phyloP scores from a whole-genome alignment of 1,284 basidiomycete genomes.

The Rhodotorula mucilaginosa region DNA sequence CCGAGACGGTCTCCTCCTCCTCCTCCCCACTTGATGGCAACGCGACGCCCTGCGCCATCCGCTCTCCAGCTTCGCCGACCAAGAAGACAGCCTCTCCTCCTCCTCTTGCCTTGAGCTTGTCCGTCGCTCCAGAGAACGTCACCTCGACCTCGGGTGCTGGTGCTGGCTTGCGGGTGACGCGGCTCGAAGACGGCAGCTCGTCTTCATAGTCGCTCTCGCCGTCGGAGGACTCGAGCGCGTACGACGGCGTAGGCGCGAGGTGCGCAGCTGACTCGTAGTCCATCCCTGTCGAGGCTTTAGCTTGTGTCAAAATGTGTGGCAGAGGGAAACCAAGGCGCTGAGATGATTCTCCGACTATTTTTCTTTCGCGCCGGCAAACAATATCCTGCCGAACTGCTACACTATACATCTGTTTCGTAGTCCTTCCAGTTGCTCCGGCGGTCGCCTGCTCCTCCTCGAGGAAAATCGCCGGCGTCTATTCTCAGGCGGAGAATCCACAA shows the following conservation, averaged over 20 bases:
- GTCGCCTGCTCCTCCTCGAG: too few species aligned
- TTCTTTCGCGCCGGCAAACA: background rate
- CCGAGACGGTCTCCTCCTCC: slow-evolving; percentile 2
- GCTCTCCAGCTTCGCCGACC: slow-evolving; percentile 34
- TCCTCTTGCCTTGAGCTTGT: background rate
- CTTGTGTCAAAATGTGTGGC: too few species aligned
- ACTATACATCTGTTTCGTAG: too few species aligned
- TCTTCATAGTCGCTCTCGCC: slow-evolving; percentile 29
- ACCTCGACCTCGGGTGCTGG: slow-evolving; percentile 20
- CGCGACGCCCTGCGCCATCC: slow-evolving; percentile 20
- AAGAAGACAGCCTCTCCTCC: slow-evolving; percentile 24
- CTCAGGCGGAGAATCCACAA: background rate
- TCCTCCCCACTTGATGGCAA: background rate
- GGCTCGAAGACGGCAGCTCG: slow-evolving; percentile 4
- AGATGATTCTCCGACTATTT: too few species aligned
- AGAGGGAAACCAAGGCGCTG: too few species aligned
- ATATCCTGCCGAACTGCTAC: too few species aligned
- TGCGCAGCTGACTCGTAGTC: background rate
- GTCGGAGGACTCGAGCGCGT: slow-evolving; percentile 33
- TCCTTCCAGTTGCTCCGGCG: too few species aligned
- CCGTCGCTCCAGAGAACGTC: slow-evolving; percentile 4
- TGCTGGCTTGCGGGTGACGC: background rate
- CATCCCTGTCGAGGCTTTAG: background rate
- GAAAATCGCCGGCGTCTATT: background rate
- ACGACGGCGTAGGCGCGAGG: slow-evolving; percentile 16